phyloP scores from a whole-genome alignment of 2,329 filamentous ascomycete species.

The Sclerotinia subarctica region DNA sequence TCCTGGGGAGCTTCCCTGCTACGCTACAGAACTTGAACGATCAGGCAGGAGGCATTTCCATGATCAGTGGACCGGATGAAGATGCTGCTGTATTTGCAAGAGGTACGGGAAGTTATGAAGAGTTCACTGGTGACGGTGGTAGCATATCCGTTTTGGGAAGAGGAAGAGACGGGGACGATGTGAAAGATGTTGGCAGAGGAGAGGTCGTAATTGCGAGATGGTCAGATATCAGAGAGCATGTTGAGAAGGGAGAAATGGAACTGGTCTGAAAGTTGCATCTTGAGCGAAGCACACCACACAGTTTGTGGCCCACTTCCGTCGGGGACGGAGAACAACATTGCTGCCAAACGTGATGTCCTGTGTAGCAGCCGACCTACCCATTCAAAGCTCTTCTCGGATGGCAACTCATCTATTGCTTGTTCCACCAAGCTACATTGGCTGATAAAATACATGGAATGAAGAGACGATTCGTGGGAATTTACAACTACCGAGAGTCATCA shows the following conservation, averaged over 20 bases:
- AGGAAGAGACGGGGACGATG: constrained; percentile 62
- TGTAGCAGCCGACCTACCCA: background rate
- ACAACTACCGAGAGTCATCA: no score
- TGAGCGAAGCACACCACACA: background rate
- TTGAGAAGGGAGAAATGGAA: constrained; percentile 26
- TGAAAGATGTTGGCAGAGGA: constrained; percentile 48
- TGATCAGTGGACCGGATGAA: constrained; percentile 85
- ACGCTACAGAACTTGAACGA: constrained; percentile 84
- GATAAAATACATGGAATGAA: no score
- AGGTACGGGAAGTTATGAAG: constrained; percentile 58
- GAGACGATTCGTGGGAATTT: background rate
- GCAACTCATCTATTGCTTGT: background rate
- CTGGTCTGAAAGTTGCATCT: constrained; percentile 28
- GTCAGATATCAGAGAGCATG: constrained; percentile 41
- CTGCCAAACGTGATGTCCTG: background rate
- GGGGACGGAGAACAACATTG: background rate
- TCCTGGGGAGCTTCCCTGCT: constrained; percentile 76
- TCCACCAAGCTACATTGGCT: background rate
- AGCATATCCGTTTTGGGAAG: constrained; percentile 77
- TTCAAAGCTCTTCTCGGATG: no score
- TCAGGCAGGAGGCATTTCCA: constrained; percentile 81
- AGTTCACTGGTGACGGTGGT: constrained; percentile 62
- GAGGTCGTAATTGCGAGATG: constrained; percentile 36
- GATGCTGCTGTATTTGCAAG: constrained; percentile 83
- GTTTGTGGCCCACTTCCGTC: no score